A percentile compares a stretch with the other conserved stretches of the same genome.
Conservation (phyloP, 768 basidiomycete species). For the Russula compacta region DNA sequence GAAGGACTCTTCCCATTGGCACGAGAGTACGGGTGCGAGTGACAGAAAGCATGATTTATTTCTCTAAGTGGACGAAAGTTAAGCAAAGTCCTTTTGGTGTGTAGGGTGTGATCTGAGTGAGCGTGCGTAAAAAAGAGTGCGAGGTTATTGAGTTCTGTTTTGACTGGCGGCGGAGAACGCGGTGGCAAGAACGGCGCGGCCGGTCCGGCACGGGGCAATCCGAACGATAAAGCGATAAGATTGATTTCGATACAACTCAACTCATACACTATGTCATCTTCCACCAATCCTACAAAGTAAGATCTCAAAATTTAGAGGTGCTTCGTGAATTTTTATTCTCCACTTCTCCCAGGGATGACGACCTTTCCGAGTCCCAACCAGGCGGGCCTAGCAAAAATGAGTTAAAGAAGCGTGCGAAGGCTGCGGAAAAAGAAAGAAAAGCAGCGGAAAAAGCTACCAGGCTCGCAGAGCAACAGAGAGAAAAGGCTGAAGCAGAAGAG, state of each 20-base stretch:
- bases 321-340: neutral
- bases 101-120: slow-evolving; percentile 17
- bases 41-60: slow-evolving; percentile 32
- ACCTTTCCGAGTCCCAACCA: neutral
- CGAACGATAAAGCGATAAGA: slow-evolving; percentile 12
- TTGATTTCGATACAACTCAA: neutral
- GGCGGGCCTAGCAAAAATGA: slow-evolving; percentile 76
- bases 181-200: neutral
- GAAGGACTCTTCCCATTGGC: slow-evolving; percentile 32
- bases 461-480: slow-evolving; percentile 62
- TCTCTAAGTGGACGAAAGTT: slow-evolving; percentile 22
- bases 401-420: slow-evolving; percentile 85
- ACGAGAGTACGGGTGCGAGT: slow-evolving; percentile 41
- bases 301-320: neutral
- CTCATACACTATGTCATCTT: slow-evolving; percentile 13
- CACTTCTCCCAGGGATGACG: neutral
- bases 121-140: slow-evolving; percentile 3
- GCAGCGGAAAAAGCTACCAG: slow-evolving; percentile 79
- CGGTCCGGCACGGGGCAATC: neutral
- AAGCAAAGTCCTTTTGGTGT: slow-evolving; percentile 22
- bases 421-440: slow-evolving; percentile 83
- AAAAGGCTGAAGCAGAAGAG: slow-evolving; percentile 56
- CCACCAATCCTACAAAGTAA: slow-evolving; percentile 7
- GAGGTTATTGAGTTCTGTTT: slow-evolving; percentile 12
- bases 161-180: neutral